Evolutionary conservation across 768 basidiomycete genomes (phyloP).

Genomic region (Suillus decipiens): DNA sequence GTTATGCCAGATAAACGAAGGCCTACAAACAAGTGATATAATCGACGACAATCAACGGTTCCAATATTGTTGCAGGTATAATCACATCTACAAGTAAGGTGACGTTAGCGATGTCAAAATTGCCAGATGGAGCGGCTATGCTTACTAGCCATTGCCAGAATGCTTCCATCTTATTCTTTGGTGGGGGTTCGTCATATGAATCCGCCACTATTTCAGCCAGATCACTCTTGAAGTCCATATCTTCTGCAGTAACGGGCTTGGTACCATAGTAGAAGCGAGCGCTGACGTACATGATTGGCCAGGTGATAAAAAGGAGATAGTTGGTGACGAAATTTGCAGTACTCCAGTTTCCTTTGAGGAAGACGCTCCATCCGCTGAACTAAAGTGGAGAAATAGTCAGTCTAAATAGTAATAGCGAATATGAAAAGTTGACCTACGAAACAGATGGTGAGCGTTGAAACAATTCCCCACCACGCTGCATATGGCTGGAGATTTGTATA

Average conservation of each 20-base stretch:
- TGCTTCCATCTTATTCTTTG: conserved; percentile 64
- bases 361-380: conserved; percentile 54
- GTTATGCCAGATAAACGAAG: neutral
- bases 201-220: conserved; percentile 72
- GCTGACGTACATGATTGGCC: conserved; percentile 72
- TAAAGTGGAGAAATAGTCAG: conserved; percentile 41
- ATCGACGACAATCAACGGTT: neutral
- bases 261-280: conserved; percentile 48
- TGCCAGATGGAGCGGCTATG: conserved; percentile 8
- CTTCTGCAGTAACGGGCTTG: conserved; percentile 38
- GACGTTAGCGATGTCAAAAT: neutral
- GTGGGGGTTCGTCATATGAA: conserved; percentile 69
- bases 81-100: conserved; percentile 4
- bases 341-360: conserved; percentile 54
- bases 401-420: conserved; percentile 18
- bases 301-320: conserved; percentile 68
- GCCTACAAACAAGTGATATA: neutral
- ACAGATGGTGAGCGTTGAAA: conserved; percentile 48
- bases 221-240: conserved; percentile 86
- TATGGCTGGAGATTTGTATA: conserved; percentile 66
- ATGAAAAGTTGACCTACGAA: conserved; percentile 48
- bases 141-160: conserved; percentile 83
- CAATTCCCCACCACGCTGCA: conserved; percentile 61
- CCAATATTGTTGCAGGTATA: neutral
- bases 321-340: conserved; percentile 77